Evolutionary conservation across 1,284 basidiomycete species (phyloP).

Genomic region (Termitomyces sp.): DNA sequence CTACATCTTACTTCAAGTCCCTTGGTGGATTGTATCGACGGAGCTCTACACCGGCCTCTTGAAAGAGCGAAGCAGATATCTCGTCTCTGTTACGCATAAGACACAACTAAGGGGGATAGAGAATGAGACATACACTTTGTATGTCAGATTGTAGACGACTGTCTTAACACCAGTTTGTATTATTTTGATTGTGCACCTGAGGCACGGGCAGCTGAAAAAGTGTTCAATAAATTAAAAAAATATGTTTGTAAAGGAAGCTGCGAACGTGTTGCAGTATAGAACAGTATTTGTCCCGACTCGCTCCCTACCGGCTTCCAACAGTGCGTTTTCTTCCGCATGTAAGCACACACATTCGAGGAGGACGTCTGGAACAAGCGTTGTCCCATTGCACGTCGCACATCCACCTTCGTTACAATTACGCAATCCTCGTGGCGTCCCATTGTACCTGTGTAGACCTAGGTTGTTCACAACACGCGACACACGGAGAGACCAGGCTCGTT

Average conservation of each 20-base stretch:
- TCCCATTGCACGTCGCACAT: conserved; percentile 75
- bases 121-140: conserved; percentile 76
- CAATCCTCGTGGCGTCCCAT: conserved; percentile 91
- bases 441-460: conserved; percentile 58
- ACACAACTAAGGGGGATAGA: not conserved
- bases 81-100: conserved; percentile 54
- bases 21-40: conserved; percentile 52
- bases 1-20: conserved; percentile 2
- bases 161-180: conserved; percentile 91
- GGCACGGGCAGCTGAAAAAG: conserved; percentile 82
- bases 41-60: conserved; percentile 74
- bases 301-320: conserved; percentile 88
- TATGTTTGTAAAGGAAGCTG: conserved; percentile 6
- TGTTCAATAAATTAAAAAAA: not conserved
- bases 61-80: conserved; percentile 71
- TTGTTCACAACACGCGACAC: not conserved
- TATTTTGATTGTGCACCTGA: conserved; percentile 95
- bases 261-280: conserved; percentile 86
- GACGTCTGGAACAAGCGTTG: conserved; percentile 43
- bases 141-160: conserved; percentile 94
- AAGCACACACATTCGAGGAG: conserved; percentile 88
- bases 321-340: conserved; percentile 97
- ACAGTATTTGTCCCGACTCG: conserved; percentile 79
- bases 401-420: conserved; percentile 88
- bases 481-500: not conserved